phyloP scores from a whole-genome alignment of 1,139 yeast genomes.

The Blastobotrys ciferrii region DNA sequence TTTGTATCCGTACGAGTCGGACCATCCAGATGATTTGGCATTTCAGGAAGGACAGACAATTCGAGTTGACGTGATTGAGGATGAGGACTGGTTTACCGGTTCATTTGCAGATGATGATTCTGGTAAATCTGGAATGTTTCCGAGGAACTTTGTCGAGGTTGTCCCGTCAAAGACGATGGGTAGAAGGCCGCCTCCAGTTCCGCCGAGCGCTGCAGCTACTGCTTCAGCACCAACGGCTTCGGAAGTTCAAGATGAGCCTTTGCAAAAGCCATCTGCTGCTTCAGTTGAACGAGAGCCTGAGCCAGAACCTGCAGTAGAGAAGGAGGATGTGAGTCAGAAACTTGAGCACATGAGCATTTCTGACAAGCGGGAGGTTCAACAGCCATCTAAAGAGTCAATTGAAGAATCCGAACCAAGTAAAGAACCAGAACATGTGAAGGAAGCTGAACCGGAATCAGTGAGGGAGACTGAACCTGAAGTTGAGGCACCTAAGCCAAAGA shows the following conservation, averaged over 20 bases:
- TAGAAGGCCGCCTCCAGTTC: constrained; percentile 15
- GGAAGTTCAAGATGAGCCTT: constrained; percentile 1
- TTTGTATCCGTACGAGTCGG: constrained; percentile 69
- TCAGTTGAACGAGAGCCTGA: background rate
- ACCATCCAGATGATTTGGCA: constrained; percentile 77
- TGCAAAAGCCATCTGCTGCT: constrained; percentile 2
- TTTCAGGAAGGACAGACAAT: constrained; percentile 68
- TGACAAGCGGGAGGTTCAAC: background rate
- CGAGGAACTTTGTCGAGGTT: constrained; percentile 73
- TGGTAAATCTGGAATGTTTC: constrained; percentile 75
- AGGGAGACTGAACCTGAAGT: constrained; percentile 13
- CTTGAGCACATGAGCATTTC: background rate
- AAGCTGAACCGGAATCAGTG: background rate
- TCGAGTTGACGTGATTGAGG: constrained; percentile 74
- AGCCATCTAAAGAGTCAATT: background rate
- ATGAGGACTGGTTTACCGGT: constrained; percentile 90
- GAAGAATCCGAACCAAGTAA: background rate
- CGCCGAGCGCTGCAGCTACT: background rate
- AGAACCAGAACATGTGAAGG: background rate
- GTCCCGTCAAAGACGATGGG: constrained; percentile 15
- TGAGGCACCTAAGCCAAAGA: constrained; percentile 14
- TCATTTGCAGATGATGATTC: constrained; percentile 45
- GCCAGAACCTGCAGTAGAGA: background rate
- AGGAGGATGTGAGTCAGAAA: background rate
- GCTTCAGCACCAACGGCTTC: constrained; percentile 5